Evolutionary conservation across 1,139 yeast species (phyloP).

Genomic region (Protomyces pachydermus): DNA sequence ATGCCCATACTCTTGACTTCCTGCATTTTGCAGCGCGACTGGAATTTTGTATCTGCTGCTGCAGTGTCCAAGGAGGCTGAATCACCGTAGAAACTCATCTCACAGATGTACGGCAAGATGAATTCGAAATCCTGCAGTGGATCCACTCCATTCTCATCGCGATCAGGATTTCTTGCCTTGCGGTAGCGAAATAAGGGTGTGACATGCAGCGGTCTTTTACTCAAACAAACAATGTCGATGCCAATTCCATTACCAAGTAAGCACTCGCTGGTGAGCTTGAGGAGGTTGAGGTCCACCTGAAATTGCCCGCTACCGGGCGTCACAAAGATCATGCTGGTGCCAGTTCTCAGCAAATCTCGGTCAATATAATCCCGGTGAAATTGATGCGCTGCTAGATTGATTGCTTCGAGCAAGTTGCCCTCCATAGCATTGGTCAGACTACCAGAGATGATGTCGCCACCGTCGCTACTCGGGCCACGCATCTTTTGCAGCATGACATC

Average conservation of each 20-base stretch:
- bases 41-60: conserved; percentile 54
- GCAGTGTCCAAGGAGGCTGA: not conserved
- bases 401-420: conserved; percentile 82
- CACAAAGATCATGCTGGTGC: conserved; percentile 74
- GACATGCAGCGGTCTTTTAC: conserved; percentile 86
- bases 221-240: conserved; percentile 78
- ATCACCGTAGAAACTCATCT: conserved; percentile 19
- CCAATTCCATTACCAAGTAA: conserved; percentile 76
- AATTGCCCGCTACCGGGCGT: conserved; percentile 92
- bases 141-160: conserved; percentile 37
- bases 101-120: conserved; percentile 22
- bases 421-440: conserved; percentile 73
- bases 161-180: conserved; percentile 34
- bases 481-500: conserved; percentile 53
- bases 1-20: conserved; percentile 98
- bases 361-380: conserved; percentile 77
- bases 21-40: conserved; percentile 86
- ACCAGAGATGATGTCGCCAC: conserved; percentile 39
- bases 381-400: conserved; percentile 74
- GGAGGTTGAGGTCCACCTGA: conserved; percentile 79
- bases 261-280: conserved; percentile 69
- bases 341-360: conserved; percentile 80
- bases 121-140: not conserved
- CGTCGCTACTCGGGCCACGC: conserved; percentile 2
- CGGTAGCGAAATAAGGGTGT: conserved; percentile 80